phyloP scores from a whole-genome alignment of 2,329 filamentous ascomycete species.

The Phoma sp. region DNA sequence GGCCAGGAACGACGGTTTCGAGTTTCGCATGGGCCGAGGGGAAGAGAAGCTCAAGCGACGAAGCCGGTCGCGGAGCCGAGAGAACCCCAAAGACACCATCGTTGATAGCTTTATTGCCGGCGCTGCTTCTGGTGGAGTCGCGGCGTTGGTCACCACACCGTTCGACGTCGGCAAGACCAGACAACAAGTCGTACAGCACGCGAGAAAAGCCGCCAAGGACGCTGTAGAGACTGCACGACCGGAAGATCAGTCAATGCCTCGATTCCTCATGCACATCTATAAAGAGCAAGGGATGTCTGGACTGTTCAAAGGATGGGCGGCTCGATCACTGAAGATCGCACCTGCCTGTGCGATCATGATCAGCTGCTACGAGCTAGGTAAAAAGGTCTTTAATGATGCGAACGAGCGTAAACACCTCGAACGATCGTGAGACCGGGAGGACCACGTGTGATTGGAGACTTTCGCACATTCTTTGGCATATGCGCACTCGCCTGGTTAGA shows the following conservation, averaged over 20 bases:
- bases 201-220: slow-evolving; percentile 46
- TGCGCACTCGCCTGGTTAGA: slow-evolving; percentile 1
- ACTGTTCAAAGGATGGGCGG: slow-evolving; percentile 90
- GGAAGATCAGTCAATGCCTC: slow-evolving; percentile 78
- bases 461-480: slow-evolving; percentile 11
- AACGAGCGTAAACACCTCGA: slow-evolving; percentile 63
- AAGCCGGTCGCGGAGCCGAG: slow-evolving; percentile 64
- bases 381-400: slow-evolving; percentile 79
- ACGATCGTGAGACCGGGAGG: slow-evolving; percentile 14
- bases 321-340: slow-evolving; percentile 90
- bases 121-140: slow-evolving; percentile 79
- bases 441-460: background rate
- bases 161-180: slow-evolving; percentile 98
- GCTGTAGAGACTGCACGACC: slow-evolving; percentile 58
- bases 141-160: slow-evolving; percentile 87
- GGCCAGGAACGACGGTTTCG: slow-evolving; percentile 35
- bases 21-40: slow-evolving; percentile 44
- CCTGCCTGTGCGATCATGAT: slow-evolving; percentile 99
- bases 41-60: slow-evolving; percentile 37
- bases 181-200: slow-evolving; percentile 80
- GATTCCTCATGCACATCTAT: slow-evolving; percentile 90
- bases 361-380: slow-evolving; percentile 94
- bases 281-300: slow-evolving; percentile 80
- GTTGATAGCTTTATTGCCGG: slow-evolving; percentile 89
- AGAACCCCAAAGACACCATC: slow-evolving; percentile 79